These are phyloP conservation scores for Arthrobotrys sinensis DNA, from an alignment of 2,329 filamentous ascomycete species.

Conservation along the genomic window DNA sequence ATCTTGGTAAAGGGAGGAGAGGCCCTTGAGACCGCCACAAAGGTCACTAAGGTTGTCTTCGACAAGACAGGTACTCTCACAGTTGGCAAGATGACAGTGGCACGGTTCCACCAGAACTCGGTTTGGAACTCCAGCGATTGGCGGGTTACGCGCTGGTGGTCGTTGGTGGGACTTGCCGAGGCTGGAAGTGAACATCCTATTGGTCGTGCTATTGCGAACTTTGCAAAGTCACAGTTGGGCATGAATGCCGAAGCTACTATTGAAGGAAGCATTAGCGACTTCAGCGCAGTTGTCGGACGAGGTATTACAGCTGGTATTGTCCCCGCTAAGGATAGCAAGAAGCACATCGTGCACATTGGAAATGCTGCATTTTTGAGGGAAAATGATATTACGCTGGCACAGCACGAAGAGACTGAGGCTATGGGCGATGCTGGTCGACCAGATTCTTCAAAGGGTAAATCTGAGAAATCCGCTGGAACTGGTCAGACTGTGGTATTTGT, in stretches of 20 bases:
- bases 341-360: slow-evolving; percentile 86
- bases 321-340: slow-evolving; percentile 79
- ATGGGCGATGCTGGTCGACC: slow-evolving; percentile 67
- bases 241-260: slow-evolving; percentile 80
- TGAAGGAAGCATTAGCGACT: slow-evolving; percentile 87
- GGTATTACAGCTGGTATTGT: slow-evolving; percentile 88
- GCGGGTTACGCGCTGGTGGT: slow-evolving; percentile 88
- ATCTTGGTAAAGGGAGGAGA: slow-evolving; percentile 98
- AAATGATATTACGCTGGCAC: slow-evolving; percentile 78
- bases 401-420: slow-evolving; percentile 75
- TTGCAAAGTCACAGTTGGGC: slow-evolving; percentile 82
- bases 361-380: slow-evolving; percentile 83
- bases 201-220: slow-evolving; percentile 85
- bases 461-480: slow-evolving; percentile 66
- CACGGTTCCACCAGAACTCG: slow-evolving; percentile 77
- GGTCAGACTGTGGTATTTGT: slow-evolving; percentile 93
- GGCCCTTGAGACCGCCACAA: slow-evolving; percentile 89
- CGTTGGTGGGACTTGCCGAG: slow-evolving; percentile 93
- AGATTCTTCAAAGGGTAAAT: slow-evolving; percentile 67
- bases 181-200: slow-evolving; percentile 96
- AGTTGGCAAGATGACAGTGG: slow-evolving; percentile 94
- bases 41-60: slow-evolving; percentile 88
- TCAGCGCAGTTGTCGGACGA: slow-evolving; percentile 84
- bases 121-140: slow-evolving; percentile 79
- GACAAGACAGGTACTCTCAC: slow-evolving; percentile 98